These are phyloP conservation scores for Candida jianshihensis DNA, from an alignment of 805 yeast species.

Conservation along the genomic window DNA sequence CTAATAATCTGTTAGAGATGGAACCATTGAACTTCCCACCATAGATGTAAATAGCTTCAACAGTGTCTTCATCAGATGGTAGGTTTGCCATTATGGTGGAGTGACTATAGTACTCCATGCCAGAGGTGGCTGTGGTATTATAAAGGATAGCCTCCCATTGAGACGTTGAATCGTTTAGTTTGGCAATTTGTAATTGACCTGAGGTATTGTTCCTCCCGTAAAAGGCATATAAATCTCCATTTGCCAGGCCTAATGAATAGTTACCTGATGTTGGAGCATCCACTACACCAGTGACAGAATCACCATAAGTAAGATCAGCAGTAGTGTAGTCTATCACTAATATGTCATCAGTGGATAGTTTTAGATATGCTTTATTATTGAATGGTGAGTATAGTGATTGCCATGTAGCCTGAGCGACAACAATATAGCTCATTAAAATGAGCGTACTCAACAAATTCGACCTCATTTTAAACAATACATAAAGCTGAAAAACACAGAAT, in stretches of 20 bases:
- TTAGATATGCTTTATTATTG: constrained; percentile 12
- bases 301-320: constrained; percentile 1
- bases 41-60: constrained; percentile 39
- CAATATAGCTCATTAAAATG: neutral
- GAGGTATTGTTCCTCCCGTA: constrained; percentile 4
- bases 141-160: constrained; percentile 12
- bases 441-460: constrained; percentile 1
- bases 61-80: constrained; percentile 23
- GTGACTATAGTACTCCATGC: constrained; percentile 11
- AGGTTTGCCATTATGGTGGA: constrained; percentile 37
- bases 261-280: constrained; percentile 14
- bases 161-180: constrained; percentile 4
- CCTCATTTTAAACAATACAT: no score
- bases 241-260: constrained; percentile 17
- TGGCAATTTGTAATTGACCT: constrained; percentile 7
- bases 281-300: constrained; percentile 3
- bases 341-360: constrained; percentile 16
- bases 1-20: constrained; percentile 36
- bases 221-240: constrained; percentile 17
- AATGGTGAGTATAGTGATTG: constrained; percentile 15
- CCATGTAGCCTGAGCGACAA: constrained; percentile 5
- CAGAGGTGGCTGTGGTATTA: constrained; percentile 9
- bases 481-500: no score
- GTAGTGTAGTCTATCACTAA: constrained; percentile 8
- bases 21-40: constrained; percentile 36